Percentiles rank a stretch among this genome's conserved stretches.
Conservation (phyloP, 768 basidiomycete species). For the Tylopilus rubrobrunneus region DNA sequence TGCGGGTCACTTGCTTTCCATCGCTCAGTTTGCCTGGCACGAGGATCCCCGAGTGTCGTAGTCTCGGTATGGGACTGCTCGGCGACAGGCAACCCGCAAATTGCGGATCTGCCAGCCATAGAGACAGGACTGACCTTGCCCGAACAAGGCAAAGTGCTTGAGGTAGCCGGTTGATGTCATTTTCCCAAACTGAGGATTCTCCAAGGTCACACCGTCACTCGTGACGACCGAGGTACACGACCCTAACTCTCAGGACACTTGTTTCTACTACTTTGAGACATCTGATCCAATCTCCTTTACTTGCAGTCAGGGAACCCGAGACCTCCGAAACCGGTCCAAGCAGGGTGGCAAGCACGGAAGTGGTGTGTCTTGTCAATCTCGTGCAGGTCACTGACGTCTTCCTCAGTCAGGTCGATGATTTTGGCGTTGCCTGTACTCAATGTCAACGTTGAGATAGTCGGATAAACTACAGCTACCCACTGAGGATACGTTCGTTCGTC, state of each 20-base stretch:
- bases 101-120: background rate
- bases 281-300: constrained; percentile 10
- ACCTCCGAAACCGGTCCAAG: constrained; percentile 59
- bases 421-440: constrained; percentile 22
- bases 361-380: constrained; percentile 56
- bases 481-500: too few relatives aligned
- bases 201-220: background rate
- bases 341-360: constrained; percentile 63
- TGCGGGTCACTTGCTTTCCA: background rate
- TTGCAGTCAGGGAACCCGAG: constrained; percentile 61
- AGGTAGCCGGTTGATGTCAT: background rate
- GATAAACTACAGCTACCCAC: too few relatives aligned
- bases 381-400: constrained; percentile 57
- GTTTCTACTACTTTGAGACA: constrained; percentile 1
- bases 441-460: too few relatives aligned
- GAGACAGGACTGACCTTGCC: constrained; percentile 10
- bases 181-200: background rate
- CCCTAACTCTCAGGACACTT: background rate
- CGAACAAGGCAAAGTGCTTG: background rate
- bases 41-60: background rate
- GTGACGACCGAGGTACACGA: background rate
- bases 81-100: background rate
- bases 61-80: background rate
- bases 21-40: background rate
- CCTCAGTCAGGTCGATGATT: constrained; percentile 56